Base-by-base conservation (phyloP, 2,329 filamentous ascomycete genomes). In the Arachnomyces sp. region DNA sequence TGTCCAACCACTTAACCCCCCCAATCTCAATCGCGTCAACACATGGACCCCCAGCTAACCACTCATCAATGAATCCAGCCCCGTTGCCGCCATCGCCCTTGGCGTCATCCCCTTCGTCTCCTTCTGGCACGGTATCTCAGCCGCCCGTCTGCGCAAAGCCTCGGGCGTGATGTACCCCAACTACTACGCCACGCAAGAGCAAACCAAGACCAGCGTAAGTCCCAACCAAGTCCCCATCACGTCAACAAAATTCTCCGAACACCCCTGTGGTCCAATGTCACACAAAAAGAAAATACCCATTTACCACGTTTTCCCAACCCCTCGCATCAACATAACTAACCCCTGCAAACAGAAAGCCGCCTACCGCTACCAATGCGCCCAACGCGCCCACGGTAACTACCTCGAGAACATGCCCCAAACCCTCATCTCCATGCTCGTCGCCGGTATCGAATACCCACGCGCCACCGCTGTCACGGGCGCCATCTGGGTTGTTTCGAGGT, bases 381-480 rank as follows among this genome's bases (percentile, higher is more conserved):
- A 77, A 50, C 66, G 74, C 48, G 68, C 72, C 13, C 74, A 77
- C 63, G 64, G 66, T 53, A 79, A 81, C 59, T 77, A 71, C 60
- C 60, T 73, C 49, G 77, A 81, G 61, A 76, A 78, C 57, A 67
- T 73, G 45, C 52, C 69, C 2, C 65, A 68, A 40, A 68, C 70
- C 3, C 65, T 76, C 34, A 60, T 70, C 17, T 66, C 66, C 35
- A 64, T 74, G 52, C 60, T 79, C 13, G 64, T 79, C 39, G 65
- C 70, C 0, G 77, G 76, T 2, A 49, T 79, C 39, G 62, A 62
- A 45, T 77, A 71, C 55, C 77, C 77, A 0, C 51, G 64, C 18
- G 57, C 66, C 3, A 60, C 69, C 2, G 60, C 70, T 0, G 59
- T 57, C 3, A 45, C 76, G 35, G 72, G 73, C 7, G 57, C 57